Base-by-base conservation (phyloP, 176 grass and related monocot species). In the Areca catechu region DNA sequence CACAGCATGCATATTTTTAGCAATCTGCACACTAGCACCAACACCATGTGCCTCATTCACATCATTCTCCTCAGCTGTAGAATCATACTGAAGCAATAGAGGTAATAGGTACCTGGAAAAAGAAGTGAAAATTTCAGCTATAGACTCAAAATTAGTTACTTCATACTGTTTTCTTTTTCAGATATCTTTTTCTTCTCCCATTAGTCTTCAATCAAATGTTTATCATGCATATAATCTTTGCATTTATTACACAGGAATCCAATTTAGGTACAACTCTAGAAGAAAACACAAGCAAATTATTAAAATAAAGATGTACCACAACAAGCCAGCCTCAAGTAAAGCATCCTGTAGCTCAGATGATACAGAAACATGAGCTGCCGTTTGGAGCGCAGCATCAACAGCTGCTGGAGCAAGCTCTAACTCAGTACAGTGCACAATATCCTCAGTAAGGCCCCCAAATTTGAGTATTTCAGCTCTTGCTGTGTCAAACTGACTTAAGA, bases 11-110 rank as follows among this genome's bases (percentile, higher is more conserved):
- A 67, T 49, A 67, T 98, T 98, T 88, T 98, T 98, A 17, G 87
- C 84, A 77, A 88, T 98, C 74, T 98, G 93, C 69, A 98, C 81
- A 78, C 87, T 92, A 76, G 93, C 74, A 71, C 93, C 93, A 72
- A 97, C 83, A 77, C 86, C 92, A 85, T 92, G 93, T 48, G 62
- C 73, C 70, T 90, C 82, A 60, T 62, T 84, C 56, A 64, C 62
- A 63, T 81, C 87, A 61, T 71, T 97, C 75, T 83, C 93, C 61
- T 92, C 93, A 78, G 93, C 93, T 61, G 93, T 98, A 27, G 93
- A 83, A 92, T 98, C 93, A 10, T 89, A 98, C 23, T 98, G 93
- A 79, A 98, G 76, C 53, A 98, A 54, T 54, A 98, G 81, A 29
- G 93, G 93, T 24, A 98, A 80, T 30, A 83, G 82, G 69, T 85